Conservation (phyloP, 1,284 basidiomycete species). For the Schizophyllum amplum region DNA sequence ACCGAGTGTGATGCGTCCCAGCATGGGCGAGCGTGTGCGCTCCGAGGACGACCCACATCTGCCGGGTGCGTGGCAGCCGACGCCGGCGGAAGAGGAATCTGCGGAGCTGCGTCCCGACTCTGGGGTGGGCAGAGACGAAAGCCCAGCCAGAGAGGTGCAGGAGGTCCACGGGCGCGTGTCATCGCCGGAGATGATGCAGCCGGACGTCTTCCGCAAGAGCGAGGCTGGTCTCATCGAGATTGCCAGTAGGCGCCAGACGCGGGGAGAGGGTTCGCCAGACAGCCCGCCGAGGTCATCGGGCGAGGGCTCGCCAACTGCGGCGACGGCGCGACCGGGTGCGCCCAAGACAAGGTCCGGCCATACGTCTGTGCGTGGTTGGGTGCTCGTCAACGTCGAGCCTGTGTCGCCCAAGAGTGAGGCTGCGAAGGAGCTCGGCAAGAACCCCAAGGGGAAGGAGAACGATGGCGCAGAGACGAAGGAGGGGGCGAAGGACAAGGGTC, state of each 20-base stretch:
- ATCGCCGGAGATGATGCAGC: slow-evolving; percentile 37
- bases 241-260: slow-evolving; percentile 18
- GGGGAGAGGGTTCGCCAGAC: slow-evolving; percentile 4
- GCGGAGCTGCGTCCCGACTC: slow-evolving; percentile 19
- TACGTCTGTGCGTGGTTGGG: slow-evolving; percentile 40
- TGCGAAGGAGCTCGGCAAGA: not conserved
- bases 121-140: not conserved
- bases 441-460: not conserved
- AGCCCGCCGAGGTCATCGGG: not conserved
- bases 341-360: slow-evolving; percentile 11
- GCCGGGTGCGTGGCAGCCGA: slow-evolving; percentile 37
- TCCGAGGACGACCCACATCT: slow-evolving; percentile 24
- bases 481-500: not conserved
- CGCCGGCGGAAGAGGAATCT: slow-evolving; percentile 31
- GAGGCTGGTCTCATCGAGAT: slow-evolving; percentile 45
- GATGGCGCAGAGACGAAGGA: too few species aligned
- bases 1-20: slow-evolving; percentile 14
- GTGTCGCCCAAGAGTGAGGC: slow-evolving; percentile 5
- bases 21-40: slow-evolving; percentile 19
- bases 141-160: slow-evolving; percentile 24
- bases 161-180: slow-evolving; percentile 38
- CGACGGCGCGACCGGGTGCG: slow-evolving; percentile 7
- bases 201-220: slow-evolving; percentile 38
- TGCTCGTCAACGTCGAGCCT: slow-evolving; percentile 55
- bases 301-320: slow-evolving; percentile 6